A percentile compares a stretch with the other conserved stretches of the same genome.
Evolutionary conservation across 2,329 filamentous ascomycete genomes (phyloP).

Genomic region (Metarhizium rileyi): DNA sequence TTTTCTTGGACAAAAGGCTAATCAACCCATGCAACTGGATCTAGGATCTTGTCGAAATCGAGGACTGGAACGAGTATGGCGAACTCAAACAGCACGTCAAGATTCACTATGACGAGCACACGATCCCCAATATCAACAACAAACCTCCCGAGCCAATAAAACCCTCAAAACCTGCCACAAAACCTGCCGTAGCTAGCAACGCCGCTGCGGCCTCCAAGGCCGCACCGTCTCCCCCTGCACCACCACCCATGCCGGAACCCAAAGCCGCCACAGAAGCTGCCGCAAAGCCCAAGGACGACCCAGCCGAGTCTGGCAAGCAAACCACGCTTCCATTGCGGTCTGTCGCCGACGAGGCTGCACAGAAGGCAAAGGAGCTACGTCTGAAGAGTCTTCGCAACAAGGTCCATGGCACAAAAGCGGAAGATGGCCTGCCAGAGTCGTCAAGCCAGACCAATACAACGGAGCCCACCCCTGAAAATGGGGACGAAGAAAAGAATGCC

Average conservation of each 20-base stretch:
- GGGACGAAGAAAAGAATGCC: slow-evolving; percentile 8
- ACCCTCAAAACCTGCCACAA: slow-evolving; percentile 14
- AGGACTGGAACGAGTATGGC: slow-evolving; percentile 99
- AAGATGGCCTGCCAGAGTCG: slow-evolving; percentile 6
- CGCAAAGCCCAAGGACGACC: slow-evolving; percentile 15
- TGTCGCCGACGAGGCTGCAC: slow-evolving; percentile 55
- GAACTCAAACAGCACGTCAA: slow-evolving; percentile 82
- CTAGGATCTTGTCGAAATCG: slow-evolving; percentile 85
- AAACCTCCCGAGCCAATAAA: slow-evolving; percentile 34
- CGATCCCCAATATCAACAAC: slow-evolving; percentile 45
- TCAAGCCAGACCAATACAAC: not conserved
- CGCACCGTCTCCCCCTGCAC: slow-evolving; percentile 11
- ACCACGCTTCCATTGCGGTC: slow-evolving; percentile 36
- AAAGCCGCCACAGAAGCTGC: slow-evolving; percentile 13
- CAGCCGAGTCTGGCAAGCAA: slow-evolving; percentile 11
- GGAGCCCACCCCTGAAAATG: not conserved
- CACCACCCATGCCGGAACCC: slow-evolving; percentile 10
- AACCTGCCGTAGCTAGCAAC: slow-evolving; percentile 14
- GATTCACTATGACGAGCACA: slow-evolving; percentile 54
- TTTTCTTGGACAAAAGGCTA: not conserved
- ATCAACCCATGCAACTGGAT: not conserved
- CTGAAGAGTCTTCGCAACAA: slow-evolving; percentile 45
- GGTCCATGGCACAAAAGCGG: slow-evolving; percentile 37
- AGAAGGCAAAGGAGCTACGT: slow-evolving; percentile 51
- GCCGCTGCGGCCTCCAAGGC: slow-evolving; percentile 11